Evolutionary conservation across 768 basidiomycete species (phyloP).

Genomic region (Kwoniella mangroviensis): DNA sequence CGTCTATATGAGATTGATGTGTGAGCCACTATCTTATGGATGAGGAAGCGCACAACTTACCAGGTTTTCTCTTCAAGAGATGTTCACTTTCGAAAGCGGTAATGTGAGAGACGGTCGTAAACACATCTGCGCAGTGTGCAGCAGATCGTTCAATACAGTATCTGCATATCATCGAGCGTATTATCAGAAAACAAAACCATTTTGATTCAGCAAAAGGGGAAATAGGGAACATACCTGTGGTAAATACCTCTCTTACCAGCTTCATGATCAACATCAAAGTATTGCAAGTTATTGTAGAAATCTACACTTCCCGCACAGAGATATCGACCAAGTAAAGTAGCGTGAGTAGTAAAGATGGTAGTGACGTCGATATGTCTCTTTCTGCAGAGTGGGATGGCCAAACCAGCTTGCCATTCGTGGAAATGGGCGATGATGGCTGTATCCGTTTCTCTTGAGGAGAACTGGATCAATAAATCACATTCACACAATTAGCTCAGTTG

Average conservation of each 20-base stretch:
- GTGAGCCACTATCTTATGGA: no score
- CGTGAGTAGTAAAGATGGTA: constrained; percentile 98
- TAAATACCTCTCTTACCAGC: constrained; percentile 99
- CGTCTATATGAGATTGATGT: constrained; percentile 63
- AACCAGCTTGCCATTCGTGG: constrained; percentile 99
- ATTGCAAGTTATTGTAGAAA: constrained; percentile 99
- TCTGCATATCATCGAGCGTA: constrained; percentile 26
- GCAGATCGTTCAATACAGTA: constrained; percentile 98
- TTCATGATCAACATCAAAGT: constrained; percentile 99
- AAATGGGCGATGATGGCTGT: constrained; percentile 96
- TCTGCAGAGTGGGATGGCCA: constrained; percentile 85
- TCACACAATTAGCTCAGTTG: constrained; percentile 1
- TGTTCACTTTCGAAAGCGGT: constrained; percentile 98
- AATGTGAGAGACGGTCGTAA: constrained; percentile 97
- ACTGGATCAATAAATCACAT: constrained; percentile 16
- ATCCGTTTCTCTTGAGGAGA: constrained; percentile 68
- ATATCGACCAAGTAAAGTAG: constrained; percentile 96
- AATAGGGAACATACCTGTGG: constrained; percentile 64
- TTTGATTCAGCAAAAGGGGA: no score
- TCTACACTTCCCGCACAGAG: constrained; percentile 98
- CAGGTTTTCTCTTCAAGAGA: constrained; percentile 88
- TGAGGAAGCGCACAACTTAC: constrained; percentile 36
- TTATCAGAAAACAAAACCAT: no score
- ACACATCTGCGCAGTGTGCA: constrained; percentile 94
- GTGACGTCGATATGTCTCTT: constrained; percentile 98